A percentile compares a stretch with the other conserved stretches of the same genome.
Conservation (phyloP, 257 asterid genomes). For the Jacaranda copaia region DNA sequence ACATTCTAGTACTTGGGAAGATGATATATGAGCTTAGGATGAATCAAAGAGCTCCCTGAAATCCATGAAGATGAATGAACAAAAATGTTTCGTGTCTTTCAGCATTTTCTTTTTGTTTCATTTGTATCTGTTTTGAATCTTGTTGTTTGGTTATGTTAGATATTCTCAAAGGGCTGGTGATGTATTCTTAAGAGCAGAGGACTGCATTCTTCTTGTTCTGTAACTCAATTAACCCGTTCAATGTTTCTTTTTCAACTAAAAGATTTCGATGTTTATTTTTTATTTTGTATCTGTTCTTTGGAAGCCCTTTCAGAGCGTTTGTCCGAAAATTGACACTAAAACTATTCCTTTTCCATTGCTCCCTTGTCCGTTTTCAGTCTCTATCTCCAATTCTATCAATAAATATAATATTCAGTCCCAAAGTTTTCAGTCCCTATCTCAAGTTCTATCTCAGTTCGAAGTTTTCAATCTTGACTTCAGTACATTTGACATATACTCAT, state of each 20-base stretch:
- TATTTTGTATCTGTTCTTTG: neutral
- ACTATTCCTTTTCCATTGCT: neutral
- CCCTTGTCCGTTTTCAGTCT: neutral
- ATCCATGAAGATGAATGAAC: conserved; percentile 3
- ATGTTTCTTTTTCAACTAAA: neutral
- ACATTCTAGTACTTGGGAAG: neutral
- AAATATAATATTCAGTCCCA: neutral
- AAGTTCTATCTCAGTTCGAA: too few relatives aligned
- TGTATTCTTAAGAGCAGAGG: neutral
- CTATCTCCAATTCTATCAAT: neutral
- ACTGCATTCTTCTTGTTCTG: neutral
- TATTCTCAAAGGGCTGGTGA: neutral
- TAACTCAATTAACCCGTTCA: neutral
- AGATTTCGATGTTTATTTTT: too few relatives aligned
- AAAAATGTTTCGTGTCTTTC: neutral
- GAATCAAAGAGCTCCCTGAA: conserved; percentile 23
- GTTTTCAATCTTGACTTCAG: too few relatives aligned
- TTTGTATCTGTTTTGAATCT: neutral
- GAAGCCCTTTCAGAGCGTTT: neutral
- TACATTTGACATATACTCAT: too few relatives aligned
- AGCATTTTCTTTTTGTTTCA: neutral
- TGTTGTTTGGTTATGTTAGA: neutral
- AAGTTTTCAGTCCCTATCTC: too few relatives aligned
- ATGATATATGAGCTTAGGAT: neutral
- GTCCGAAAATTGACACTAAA: neutral